phyloP scores from a whole-genome alignment of 2,329 filamentous ascomycete genomes.

The Tricladium varicosporioides region DNA sequence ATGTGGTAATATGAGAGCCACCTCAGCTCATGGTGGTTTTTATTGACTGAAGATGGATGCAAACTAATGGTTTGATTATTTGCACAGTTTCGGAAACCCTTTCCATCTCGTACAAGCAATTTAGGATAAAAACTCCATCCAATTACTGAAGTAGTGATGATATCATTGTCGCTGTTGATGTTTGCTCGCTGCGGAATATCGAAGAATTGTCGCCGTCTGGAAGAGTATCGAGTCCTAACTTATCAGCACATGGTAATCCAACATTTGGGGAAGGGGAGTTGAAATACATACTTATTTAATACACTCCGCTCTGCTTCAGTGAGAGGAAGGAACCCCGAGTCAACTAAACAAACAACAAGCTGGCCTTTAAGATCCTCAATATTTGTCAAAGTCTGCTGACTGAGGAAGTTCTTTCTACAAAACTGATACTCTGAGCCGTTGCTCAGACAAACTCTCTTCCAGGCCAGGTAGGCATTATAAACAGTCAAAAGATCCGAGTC shows the following conservation, averaged over 20 bases:
- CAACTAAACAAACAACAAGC: conserved; percentile 77
- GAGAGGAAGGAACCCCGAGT: conserved; percentile 78
- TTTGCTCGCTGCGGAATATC: conserved; percentile 75
- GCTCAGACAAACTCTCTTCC: conserved; percentile 78
- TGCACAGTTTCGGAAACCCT: conserved; percentile 84
- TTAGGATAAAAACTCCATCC: conserved; percentile 97
- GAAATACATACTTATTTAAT: conserved; percentile 55
- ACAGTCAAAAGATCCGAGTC: conserved; percentile 91
- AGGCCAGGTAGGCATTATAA: conserved; percentile 89
- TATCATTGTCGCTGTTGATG: conserved; percentile 74
- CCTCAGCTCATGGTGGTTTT: conserved; percentile 62
- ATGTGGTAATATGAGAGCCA: conserved; percentile 97
- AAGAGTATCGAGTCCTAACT: conserved; percentile 56
- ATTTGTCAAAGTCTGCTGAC: conserved; percentile 80
- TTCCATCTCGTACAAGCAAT: conserved; percentile 77
- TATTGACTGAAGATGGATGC: conserved; percentile 88
- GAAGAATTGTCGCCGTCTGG: conserved; percentile 70
- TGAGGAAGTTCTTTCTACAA: conserved; percentile 92
- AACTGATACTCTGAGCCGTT: conserved; percentile 78
- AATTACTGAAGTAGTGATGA: conserved; percentile 76
- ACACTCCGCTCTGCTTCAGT: conserved; percentile 69
- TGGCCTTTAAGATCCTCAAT: conserved; percentile 97
- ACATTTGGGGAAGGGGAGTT: background rate
- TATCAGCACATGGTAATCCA: conserved; percentile 4
- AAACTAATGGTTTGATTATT: conserved; percentile 91